Evolutionary conservation across 2,329 filamentous ascomycete species (phyloP).

Genomic region (Claviceps paspali): DNA sequence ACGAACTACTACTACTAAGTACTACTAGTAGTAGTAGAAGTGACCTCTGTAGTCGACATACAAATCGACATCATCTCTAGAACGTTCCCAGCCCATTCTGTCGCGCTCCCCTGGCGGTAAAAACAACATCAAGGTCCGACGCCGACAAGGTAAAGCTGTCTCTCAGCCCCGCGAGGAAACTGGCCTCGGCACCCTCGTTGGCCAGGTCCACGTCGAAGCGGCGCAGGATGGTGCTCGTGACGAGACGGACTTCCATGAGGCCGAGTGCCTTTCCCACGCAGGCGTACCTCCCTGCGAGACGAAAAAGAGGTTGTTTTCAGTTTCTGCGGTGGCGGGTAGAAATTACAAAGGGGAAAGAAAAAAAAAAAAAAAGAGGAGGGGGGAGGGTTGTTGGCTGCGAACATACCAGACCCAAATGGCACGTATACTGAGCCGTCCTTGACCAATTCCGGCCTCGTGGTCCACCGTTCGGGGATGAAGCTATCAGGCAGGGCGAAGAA

Average conservation of each 20-base stretch:
- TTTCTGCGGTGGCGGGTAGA: too few relatives aligned
- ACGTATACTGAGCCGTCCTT: constrained; percentile 11
- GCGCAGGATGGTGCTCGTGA: constrained; percentile 1
- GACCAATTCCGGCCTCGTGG: constrained; percentile 14
- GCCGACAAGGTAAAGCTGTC: not conserved
- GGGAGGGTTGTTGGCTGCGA: too few relatives aligned
- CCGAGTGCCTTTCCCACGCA: constrained; percentile 22
- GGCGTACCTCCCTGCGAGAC: constrained; percentile 14
- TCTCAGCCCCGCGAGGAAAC: not conserved
- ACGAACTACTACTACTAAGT: too few relatives aligned
- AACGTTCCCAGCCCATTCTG: not conserved
- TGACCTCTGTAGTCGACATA: too few relatives aligned
- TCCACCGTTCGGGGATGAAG: constrained; percentile 22
- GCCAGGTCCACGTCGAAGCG: constrained; percentile 1
- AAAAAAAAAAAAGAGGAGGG: not conserved
- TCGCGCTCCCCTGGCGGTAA: not conserved
- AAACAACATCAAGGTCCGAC: not conserved
- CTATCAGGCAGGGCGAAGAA: constrained; percentile 9
- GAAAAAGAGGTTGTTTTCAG: too few relatives aligned
- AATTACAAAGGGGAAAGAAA: too few relatives aligned
- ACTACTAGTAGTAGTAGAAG: too few relatives aligned
- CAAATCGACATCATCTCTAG: too few relatives aligned
- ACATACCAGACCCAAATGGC: constrained; percentile 15
- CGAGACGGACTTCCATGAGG: constrained; percentile 16
- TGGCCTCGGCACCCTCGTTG: not conserved